A percentile compares a stretch with the other conserved stretches of the same genome.
Conservation (phyloP, 169 alveolate species). For the Cryptosporidium ubiquitum region DNA sequence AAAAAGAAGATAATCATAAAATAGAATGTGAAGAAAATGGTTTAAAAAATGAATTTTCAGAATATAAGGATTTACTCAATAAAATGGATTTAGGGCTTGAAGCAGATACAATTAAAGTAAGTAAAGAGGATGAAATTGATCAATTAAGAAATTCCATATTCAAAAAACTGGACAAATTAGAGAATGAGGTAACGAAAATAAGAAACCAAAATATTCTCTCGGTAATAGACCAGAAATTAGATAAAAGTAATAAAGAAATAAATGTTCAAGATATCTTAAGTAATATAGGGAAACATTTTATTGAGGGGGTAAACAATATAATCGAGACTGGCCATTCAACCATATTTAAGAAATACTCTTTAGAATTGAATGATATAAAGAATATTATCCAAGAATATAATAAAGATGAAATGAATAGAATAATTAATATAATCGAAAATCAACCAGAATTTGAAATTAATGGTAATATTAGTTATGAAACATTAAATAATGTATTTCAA, state of each 20-base stretch:
- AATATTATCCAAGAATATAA: slow-evolving; percentile 18
- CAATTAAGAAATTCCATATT: slow-evolving; percentile 9
- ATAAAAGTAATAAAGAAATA: neutral
- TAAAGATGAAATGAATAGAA: neutral
- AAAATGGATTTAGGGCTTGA: neutral
- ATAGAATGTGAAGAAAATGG: neutral
- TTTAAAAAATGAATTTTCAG: neutral
- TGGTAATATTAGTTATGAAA: neutral
- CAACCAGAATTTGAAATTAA: neutral
- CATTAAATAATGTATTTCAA: neutral
- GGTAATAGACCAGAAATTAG: neutral
- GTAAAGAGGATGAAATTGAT: slow-evolving; percentile 34
- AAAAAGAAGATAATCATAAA: neutral
- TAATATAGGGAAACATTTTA: slow-evolving; percentile 50
- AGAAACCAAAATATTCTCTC: neutral
- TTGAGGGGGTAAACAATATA: neutral
- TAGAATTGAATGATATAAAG: neutral
- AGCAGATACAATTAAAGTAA: neutral
- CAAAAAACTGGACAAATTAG: slow-evolving; percentile 14
- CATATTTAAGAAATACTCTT: neutral
- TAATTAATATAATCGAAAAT: neutral
- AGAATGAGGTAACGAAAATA: slow-evolving; percentile 4
- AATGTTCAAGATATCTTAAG: slow-evolving; percentile 27
- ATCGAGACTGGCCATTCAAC: slow-evolving; percentile 16
- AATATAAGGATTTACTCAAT: neutral